phyloP scores from a whole-genome alignment of 2,329 filamentous ascomycete species.

The Scedosporium minutisporum region DNA sequence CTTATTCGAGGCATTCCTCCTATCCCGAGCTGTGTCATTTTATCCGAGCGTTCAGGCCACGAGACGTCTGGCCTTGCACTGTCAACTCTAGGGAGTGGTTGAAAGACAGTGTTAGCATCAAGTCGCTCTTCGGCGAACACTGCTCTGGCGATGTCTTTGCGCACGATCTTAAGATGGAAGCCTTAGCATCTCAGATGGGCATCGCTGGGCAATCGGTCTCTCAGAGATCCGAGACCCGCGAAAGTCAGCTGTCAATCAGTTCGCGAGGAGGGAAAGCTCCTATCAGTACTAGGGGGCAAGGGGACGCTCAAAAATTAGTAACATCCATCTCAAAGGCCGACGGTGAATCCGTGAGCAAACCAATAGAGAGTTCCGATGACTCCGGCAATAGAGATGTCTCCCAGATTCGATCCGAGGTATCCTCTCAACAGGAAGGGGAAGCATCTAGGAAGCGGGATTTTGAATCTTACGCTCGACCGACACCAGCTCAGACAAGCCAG shows the following conservation, averaged over 20 bases:
- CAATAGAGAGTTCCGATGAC: background rate
- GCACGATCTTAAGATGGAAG: slow-evolving; percentile 42
- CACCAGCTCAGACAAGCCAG: background rate
- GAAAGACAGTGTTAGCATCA: slow-evolving; percentile 50
- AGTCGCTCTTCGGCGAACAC: slow-evolving; percentile 58
- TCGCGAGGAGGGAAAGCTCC: background rate
- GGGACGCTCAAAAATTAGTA: no score
- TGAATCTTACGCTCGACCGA: background rate
- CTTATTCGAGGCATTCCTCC: slow-evolving; percentile 84
- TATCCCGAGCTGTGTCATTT: slow-evolving; percentile 69
- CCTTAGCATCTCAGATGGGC: background rate
- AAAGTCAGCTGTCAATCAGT: background rate
- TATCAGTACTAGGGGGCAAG: background rate
- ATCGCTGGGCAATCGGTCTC: background rate
- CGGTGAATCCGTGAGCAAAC: background rate
- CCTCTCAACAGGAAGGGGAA: background rate
- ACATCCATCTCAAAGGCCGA: background rate
- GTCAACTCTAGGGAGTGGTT: slow-evolving; percentile 55
- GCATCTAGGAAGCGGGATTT: background rate
- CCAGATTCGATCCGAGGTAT: background rate
- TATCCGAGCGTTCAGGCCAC: slow-evolving; percentile 57
- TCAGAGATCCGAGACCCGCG: background rate
- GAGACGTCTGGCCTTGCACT: slow-evolving; percentile 76
- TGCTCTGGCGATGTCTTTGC: slow-evolving; percentile 53
- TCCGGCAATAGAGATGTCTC: background rate